Evolutionary conservation across 805 yeast species (phyloP).

Genomic region (Candida endomychidarum): DNA sequence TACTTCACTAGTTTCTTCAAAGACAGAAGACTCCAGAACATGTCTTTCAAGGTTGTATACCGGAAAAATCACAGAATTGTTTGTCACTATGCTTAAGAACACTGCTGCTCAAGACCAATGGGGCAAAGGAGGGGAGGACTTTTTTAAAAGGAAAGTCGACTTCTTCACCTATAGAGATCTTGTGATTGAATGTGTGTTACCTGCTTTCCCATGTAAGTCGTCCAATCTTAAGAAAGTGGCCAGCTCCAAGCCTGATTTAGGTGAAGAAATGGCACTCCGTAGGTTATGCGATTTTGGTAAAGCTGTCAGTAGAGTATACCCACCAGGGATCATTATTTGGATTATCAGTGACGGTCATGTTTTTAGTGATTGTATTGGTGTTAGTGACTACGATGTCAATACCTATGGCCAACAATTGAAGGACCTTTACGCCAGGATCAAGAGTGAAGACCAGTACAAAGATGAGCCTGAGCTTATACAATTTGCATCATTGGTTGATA

Average conservation of each 20-base stretch:
- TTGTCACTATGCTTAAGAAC: slow-evolving; percentile 49
- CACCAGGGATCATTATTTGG: slow-evolving; percentile 55
- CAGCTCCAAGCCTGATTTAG: slow-evolving; percentile 52
- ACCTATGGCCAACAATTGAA: slow-evolving; percentile 46
- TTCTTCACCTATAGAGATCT: slow-evolving; percentile 50
- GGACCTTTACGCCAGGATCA: slow-evolving; percentile 32
- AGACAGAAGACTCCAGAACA: too few relatives aligned
- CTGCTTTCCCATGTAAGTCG: slow-evolving; percentile 66
- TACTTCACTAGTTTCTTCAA: too few relatives aligned
- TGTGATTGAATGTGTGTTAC: slow-evolving; percentile 55
- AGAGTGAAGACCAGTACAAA: neutral
- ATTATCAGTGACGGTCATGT: slow-evolving; percentile 68
- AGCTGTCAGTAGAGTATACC: slow-evolving; percentile 37
- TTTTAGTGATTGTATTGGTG: slow-evolving; percentile 62
- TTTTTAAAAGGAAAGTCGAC: slow-evolving; percentile 42
- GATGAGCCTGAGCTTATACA: slow-evolving; percentile 19
- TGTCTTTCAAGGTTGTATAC: too few relatives aligned
- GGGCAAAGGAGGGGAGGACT: slow-evolving; percentile 44
- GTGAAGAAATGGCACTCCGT: slow-evolving; percentile 38
- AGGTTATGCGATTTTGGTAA: slow-evolving; percentile 32
- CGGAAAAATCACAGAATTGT: slow-evolving; percentile 35
- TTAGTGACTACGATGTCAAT: slow-evolving; percentile 55
- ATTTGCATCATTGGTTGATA: slow-evolving; percentile 37
- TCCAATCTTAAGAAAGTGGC: slow-evolving; percentile 56
- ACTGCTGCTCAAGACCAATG: slow-evolving; percentile 49